These are phyloP conservation scores for Solanum chilense DNA, from an alignment of 257 asterid genomes.

Conservation along the genomic window DNA sequence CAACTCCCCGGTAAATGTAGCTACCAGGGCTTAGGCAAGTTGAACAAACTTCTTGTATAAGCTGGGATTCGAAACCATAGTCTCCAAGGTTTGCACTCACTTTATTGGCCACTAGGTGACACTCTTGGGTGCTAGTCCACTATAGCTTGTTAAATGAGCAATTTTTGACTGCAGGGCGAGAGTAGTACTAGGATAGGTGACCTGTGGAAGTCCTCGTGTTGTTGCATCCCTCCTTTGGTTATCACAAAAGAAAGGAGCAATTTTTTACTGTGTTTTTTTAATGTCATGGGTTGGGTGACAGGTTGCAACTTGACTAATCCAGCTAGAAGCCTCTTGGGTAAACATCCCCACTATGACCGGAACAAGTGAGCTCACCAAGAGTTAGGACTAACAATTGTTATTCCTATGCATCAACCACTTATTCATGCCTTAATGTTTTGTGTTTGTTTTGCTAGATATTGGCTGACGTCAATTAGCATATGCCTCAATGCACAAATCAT, in stretches of 20 bases:
- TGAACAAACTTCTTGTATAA: neutral
- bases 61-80: neutral
- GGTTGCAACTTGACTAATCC: neutral
- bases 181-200: neutral
- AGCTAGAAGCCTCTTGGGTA: too few relatives aligned
- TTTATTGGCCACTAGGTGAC: neutral
- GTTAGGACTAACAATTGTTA: too few relatives aligned
- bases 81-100: neutral
- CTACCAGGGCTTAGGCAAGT: neutral
- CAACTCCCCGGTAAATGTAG: neutral
- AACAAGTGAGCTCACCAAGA: too few relatives aligned
- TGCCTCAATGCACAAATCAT: too few relatives aligned
- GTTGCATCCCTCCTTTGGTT: neutral
- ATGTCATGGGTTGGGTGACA: neutral
- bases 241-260: neutral
- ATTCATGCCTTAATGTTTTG: too few relatives aligned
- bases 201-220: neutral
- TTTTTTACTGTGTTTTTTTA: neutral
- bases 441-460: too few relatives aligned
- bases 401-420: too few relatives aligned
- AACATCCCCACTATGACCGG: too few relatives aligned
- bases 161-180: neutral
- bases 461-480: too few relatives aligned
- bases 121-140: neutral
- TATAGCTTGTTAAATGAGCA: neutral